These are phyloP conservation scores for Chlorella sp. DNA, from an alignment of 139 green algal species.

Conservation along the genomic window DNA sequence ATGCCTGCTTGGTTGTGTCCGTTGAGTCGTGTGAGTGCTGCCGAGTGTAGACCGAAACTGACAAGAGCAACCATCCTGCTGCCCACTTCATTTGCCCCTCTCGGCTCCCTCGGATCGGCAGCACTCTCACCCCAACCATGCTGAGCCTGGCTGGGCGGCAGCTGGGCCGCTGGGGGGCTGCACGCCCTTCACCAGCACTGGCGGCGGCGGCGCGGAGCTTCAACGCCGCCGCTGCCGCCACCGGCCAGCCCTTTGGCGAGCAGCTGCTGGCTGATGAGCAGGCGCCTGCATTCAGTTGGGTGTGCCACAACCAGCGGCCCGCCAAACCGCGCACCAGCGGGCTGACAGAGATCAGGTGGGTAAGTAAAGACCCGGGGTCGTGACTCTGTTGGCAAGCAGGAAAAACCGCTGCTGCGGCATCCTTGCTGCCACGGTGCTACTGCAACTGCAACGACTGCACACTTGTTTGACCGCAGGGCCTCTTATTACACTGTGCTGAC, in stretches of 20 bases:
- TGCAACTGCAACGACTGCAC: too few species aligned
- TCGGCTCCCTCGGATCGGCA: neutral
- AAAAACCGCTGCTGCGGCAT: too few species aligned
- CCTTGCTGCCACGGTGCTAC: too few species aligned
- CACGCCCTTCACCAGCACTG: neutral
- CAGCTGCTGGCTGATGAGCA: too few species aligned
- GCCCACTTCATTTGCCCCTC: too few species aligned
- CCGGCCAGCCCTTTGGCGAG: neutral
- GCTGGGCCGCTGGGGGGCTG: neutral
- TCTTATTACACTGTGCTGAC: constrained; percentile 10
- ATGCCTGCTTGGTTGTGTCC: neutral
- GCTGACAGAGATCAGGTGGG: constrained; percentile 10
- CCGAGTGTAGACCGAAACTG: too few species aligned
- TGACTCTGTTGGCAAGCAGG: too few species aligned
- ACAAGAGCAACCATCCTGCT: too few species aligned
- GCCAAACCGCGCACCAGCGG: neutral
- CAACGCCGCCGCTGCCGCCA: neutral
- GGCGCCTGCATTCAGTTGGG: neutral
- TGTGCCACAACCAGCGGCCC: neutral
- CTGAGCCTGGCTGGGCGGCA: neutral
- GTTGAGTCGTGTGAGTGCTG: too few species aligned
- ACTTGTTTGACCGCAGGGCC: constrained; percentile 4
- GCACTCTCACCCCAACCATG: neutral
- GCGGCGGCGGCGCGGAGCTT: neutral
- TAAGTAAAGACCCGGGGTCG: too few species aligned